These are phyloP conservation scores for Claviceps monticola DNA, from an alignment of 2,329 filamentous ascomycete genomes.

Conservation along the genomic window DNA sequence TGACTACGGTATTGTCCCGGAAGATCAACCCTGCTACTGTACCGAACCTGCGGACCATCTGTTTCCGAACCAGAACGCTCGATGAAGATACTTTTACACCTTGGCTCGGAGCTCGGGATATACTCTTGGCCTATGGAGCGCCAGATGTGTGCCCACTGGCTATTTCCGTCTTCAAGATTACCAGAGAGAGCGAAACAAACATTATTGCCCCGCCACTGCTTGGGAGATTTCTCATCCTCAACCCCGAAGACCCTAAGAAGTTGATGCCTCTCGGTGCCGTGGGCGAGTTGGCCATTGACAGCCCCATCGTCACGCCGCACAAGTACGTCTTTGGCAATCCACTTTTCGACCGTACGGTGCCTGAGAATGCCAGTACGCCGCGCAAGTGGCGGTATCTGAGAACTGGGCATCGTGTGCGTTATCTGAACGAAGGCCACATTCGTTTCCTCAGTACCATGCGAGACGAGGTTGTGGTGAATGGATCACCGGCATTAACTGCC, in stretches of 20 bases:
- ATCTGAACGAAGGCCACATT: constrained; percentile 32
- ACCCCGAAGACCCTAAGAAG: constrained; percentile 33
- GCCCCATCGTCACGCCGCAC: constrained; percentile 23
- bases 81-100: constrained; percentile 33
- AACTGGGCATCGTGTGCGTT: constrained; percentile 36
- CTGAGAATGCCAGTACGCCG: constrained; percentile 11
- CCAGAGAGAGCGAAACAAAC: constrained; percentile 20
- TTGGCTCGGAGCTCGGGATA: constrained; percentile 30
- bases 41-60: constrained; percentile 26
- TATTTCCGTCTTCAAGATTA: constrained; percentile 32
- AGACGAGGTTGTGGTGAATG: constrained; percentile 27
- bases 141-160: constrained; percentile 37
- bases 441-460: constrained; percentile 31
- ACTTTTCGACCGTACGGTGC: constrained; percentile 12
- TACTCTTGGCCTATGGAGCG: constrained; percentile 37
- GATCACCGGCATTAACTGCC: constrained; percentile 25
- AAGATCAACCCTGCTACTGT: constrained; percentile 24
- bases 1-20: constrained; percentile 45
- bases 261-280: constrained; percentile 39
- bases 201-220: constrained; percentile 34
- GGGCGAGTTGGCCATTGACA: constrained; percentile 47
- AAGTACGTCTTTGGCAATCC: constrained; percentile 19
- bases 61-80: constrained; percentile 34
- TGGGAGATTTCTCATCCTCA: constrained; percentile 39
- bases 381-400: constrained; percentile 28